Conservation (phyloP, 2,329 filamentous ascomycete species). For the Alternaria atra region DNA sequence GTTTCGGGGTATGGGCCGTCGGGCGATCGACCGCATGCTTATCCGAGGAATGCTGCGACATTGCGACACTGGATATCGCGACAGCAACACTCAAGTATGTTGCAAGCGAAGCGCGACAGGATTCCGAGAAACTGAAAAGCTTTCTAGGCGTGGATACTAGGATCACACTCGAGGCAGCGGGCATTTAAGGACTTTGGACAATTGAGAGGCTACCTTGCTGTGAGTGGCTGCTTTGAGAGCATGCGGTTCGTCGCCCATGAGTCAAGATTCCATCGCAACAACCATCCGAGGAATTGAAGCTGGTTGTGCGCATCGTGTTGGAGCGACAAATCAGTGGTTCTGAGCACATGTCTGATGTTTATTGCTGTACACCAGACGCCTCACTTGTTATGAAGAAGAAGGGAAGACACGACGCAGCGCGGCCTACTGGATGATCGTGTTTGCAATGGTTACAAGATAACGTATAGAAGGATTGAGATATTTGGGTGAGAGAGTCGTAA, state of each 20-base stretch:
- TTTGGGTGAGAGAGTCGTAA: no score
- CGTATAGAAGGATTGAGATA: no score
- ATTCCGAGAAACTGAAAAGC: background rate
- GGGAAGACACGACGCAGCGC: background rate
- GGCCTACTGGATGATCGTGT: no score
- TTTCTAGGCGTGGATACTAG: background rate
- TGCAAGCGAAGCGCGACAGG: background rate
- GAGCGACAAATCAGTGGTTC: background rate
- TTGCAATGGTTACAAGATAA: no score
- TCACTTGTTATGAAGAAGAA: background rate
- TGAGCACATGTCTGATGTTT: background rate
- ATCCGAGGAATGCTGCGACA: background rate
- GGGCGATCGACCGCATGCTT: background rate
- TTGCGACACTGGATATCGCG: background rate
- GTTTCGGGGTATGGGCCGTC: background rate
- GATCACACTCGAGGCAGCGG: background rate
- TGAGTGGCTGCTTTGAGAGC: slow-evolving; percentile 1
- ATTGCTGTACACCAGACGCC: background rate
- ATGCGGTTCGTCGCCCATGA: background rate
- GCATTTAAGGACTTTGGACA: background rate
- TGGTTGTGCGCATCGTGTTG: background rate
- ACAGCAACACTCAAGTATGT: background rate
- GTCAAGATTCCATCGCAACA: background rate
- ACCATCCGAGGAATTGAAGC: background rate
- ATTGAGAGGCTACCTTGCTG: background rate